phyloP scores from a whole-genome alignment of 2,329 filamentous ascomycete genomes.

The Scleromitrula shiraiana region DNA sequence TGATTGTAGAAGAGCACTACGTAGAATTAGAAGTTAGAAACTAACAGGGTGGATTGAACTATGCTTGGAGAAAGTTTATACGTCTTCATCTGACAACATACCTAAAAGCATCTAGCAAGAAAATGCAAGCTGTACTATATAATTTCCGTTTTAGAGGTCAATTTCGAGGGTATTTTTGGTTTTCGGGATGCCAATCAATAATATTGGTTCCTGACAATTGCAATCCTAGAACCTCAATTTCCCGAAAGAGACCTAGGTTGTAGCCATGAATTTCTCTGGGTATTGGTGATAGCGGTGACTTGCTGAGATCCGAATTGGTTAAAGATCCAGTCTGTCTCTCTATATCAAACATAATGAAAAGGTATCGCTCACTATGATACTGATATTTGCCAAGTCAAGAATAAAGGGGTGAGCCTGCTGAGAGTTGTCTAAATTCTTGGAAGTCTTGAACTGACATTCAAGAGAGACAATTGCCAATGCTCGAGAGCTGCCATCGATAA shows the following conservation, averaged over 20 bases:
- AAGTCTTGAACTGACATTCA: no score
- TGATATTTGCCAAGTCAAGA: background rate
- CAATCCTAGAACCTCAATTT: background rate
- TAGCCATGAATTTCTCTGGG: no score
- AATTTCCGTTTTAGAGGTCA: background rate
- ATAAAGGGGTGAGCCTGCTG: background rate
- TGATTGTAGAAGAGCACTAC: slow-evolving; percentile 1
- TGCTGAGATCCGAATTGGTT: background rate
- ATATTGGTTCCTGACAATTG: background rate
- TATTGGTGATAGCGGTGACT: background rate
- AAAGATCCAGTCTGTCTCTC: background rate
- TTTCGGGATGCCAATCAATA: slow-evolving; percentile 1
- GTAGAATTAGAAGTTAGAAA: background rate
- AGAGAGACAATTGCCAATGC: no score
- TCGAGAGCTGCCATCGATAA: no score
- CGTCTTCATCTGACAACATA: background rate
- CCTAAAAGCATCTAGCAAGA: slow-evolving; percentile 4
- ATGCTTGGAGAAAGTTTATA: background rate
- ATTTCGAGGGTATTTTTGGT: slow-evolving; percentile 1
- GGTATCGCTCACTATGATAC: background rate
- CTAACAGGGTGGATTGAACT: background rate
- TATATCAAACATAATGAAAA: background rate
- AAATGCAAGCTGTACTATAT: background rate
- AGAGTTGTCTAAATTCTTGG: background rate
- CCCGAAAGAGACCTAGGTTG: no score